Base-by-base conservation (phyloP, 2,329 filamentous ascomycete genomes). In the Aureobasidium lini region DNA sequence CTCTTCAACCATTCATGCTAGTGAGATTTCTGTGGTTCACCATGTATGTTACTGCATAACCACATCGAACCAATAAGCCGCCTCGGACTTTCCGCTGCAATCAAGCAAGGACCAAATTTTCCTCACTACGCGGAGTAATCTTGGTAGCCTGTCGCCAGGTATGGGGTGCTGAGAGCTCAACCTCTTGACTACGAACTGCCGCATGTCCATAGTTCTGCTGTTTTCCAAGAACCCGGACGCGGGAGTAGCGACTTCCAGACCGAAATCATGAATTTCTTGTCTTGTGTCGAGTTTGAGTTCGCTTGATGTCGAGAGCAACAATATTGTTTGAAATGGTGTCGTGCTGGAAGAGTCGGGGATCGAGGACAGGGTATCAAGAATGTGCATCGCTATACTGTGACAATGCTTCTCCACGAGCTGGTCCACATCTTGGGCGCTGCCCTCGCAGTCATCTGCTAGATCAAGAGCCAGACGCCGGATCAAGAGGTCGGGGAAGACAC, bases 401-500 rank as follows among this genome's bases (percentile, higher is more conserved):
- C 29, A 47, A 47, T 16, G 23, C 44, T 47, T 47, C 13, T 32
- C 11, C n/a, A n/a, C n/a, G n/a, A 11, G 10, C 11, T 8, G 8
- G 1, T 40, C 15, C 34, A 36, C 13, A 13, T 8, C 13, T 13
- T 36, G 34, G 8, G 34, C 13, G 15, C 15, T 6, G 2, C 3
- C 37, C 37, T 13, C 9, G 15, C 10, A 13, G 6, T 1, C 37
- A 40, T n/a, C 6, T 1, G 13, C 6, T 9, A 9, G 3, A 10
- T 47, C 44, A 6, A 47, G 44, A 4, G 28, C 44, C 29, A 47
- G 10, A 9, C 60, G 34, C 70, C 69, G 50, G 66, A 69, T 29
- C 65, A 67, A 57, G 6, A 65, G 56, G 39, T 64, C 63, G 1
- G 81, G 81, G 60, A 83, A 83, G 40, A 79, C 77, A 18, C 80